Conservation (phyloP, 2,329 filamentous ascomycete species). For the Cercospora sp. region DNA sequence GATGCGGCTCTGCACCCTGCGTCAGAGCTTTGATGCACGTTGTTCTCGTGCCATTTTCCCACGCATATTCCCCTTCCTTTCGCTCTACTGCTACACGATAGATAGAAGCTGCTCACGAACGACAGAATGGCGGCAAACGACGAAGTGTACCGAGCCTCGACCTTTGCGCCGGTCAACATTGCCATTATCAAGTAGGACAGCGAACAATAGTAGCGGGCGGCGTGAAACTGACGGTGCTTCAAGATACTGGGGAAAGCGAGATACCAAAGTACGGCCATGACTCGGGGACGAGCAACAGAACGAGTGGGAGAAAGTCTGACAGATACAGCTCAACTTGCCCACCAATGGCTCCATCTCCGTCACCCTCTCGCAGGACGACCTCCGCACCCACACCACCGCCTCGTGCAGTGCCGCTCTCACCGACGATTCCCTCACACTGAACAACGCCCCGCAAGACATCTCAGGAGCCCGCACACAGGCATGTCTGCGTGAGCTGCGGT, state of each 20-base stretch:
- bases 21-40: neutral
- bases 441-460: slow-evolving; percentile 79
- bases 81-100: neutral
- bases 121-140: slow-evolving; percentile 42
- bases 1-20: slow-evolving; percentile 6
- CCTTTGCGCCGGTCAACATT: slow-evolving; percentile 96
- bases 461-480: slow-evolving; percentile 88
- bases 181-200: slow-evolving; percentile 83
- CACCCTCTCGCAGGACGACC: slow-evolving; percentile 88
- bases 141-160: slow-evolving; percentile 82
- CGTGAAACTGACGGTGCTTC: slow-evolving; percentile 8
- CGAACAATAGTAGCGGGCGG: slow-evolving; percentile 24
- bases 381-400: slow-evolving; percentile 93
- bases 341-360: slow-evolving; percentile 98
- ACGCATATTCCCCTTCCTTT: neutral
- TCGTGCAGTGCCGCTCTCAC: slow-evolving; percentile 76
- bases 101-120: neutral
- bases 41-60: neutral
- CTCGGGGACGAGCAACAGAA: slow-evolving; percentile 48
- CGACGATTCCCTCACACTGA: slow-evolving; percentile 75
- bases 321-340: slow-evolving; percentile 67
- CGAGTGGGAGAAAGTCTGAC: neutral
- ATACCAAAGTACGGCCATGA: slow-evolving; percentile 73
- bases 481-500: slow-evolving; percentile 82
- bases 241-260: slow-evolving; percentile 95